Base-by-base conservation (phyloP, 192 early-diverging fungal species). In the Coemansia sp. region DNA sequence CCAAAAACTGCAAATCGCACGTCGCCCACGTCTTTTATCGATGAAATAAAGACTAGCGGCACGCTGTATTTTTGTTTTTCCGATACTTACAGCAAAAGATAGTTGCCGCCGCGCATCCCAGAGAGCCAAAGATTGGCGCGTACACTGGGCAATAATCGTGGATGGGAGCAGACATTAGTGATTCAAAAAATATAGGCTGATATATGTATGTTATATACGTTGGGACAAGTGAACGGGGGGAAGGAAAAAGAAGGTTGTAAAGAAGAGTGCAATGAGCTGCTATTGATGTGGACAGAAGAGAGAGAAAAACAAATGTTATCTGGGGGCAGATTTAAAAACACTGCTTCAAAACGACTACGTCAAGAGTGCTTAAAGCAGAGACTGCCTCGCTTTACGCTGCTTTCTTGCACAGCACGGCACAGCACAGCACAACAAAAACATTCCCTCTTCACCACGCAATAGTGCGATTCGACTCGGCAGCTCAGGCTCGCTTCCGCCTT, bases 71-170 rank as follows among this genome's bases (percentile, higher is more conserved):
- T 18, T 13, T 42, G 3, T 5, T 42, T 42, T 42, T 16, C 14
- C 20, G 19, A 18, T 60, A 87, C 87, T 88, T 87, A 89, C 85
- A 87, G 69, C 89, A 87, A 69, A 97, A 93, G 51, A 96, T 91
- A 68, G 95, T 94, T 54, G 97, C 93, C 36, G 87, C 84, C 24
- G 89, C 90, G 72, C 91, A 93, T 39, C 97, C 97, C 45, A 93
- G 89, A 49, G 91, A 87, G 65, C 95, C 94, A 78, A 98, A 95
- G 86, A 98, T 92, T 46, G 97, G 92, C 58, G 95, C 85, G 77
- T 91, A 98, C 36, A 88, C 88, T 30, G 96, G 96, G 85, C 96
- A 89, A 66, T 79, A 80, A 58, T 72, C 73, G 67, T 76, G 70
- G 62, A 81, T 65, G 19, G 65, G 68, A 46, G 65, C 64, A 9